phyloP scores from a whole-genome alignment of 1,139 yeast species.

The Zygosaccharomyces pseudobailii region DNA sequence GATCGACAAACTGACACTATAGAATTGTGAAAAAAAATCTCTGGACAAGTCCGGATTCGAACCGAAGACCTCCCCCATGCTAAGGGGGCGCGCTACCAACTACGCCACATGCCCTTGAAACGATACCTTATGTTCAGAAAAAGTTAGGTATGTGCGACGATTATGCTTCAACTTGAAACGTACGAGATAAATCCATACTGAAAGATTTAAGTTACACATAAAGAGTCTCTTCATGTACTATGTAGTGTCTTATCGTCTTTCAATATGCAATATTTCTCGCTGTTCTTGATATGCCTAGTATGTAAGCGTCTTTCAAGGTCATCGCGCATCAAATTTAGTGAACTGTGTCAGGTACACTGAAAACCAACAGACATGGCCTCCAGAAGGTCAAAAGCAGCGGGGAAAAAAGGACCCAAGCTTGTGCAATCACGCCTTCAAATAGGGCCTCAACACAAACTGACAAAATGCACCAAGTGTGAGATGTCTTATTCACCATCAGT shows the following conservation, averaged over 20 bases:
- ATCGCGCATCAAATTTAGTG: not conserved
- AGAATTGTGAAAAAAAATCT: not conserved
- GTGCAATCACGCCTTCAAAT: constrained; percentile 24
- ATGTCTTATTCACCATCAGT: constrained; percentile 26
- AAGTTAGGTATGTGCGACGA: too few relatives aligned
- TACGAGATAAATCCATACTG: too few relatives aligned
- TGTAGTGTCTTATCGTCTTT: too few relatives aligned
- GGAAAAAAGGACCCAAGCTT: constrained; percentile 9
- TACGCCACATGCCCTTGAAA: constrained; percentile 7
- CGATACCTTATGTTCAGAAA: too few relatives aligned
- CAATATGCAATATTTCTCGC: too few relatives aligned
- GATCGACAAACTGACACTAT: too few relatives aligned
- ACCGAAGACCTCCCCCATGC: constrained; percentile 9
- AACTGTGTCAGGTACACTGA: not conserved
- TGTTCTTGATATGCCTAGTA: too few relatives aligned
- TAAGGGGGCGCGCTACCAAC: constrained; percentile 10
- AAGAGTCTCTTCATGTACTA: too few relatives aligned
- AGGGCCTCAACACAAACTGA: constrained; percentile 9
- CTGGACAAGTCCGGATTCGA: constrained; percentile 9
- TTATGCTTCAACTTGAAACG: not conserved
- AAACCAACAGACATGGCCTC: not conserved
- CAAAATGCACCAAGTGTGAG: constrained; percentile 27
- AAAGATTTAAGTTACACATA: too few relatives aligned
- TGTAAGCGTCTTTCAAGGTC: not conserved
- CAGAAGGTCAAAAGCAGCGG: not conserved